Evolutionary conservation across 495 filamentous ascomycete species (phyloP), one percentile per base, ranked within the genome.

Genomic region (Penicillium psychrofluorescens): DNA sequence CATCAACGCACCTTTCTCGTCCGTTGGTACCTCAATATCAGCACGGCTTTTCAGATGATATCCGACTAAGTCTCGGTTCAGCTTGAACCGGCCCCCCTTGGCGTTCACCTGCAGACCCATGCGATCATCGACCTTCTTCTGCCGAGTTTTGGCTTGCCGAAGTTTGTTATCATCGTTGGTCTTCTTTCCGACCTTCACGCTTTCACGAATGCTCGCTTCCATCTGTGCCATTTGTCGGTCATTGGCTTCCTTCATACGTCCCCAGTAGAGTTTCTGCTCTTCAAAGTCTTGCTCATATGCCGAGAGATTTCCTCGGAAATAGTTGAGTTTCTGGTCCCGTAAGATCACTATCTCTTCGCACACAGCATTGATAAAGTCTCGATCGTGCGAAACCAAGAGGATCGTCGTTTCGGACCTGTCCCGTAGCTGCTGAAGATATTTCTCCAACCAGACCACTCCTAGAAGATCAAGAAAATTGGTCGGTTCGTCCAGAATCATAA

Each of bases 401-500:
- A 89, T 66, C 0, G 65, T 68, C 12, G 61, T 65, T 27, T 58
- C 51, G 1, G 66, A 65, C 2, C 38, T 50, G 0, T 71, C 55
- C 11, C 67, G 61, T 10, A 85, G 57, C 29, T 70, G 63, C 31
- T 72, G 64, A 14, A 90, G 76, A 49, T 86, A 82, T 7, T 69
- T 72, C 56, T 94, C 79, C 1, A 94, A 74, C 87, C 87, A 94
- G 27, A 91, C 76, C 15, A 91, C 84, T n/a, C 82, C 82, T 0
- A 86, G 71, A 0, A 94, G 73, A 56, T 94, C 88, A 2, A 91
- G 70, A 58, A 85, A 90, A 57, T 91, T 91, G 40, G 88, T 91
- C 4, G 88, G 87, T 53, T 94, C 88, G 67, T 94, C 87, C 12
- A 94, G 80, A 38, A 94, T 84, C 50, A 91, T 72, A 38, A 91